Conservation (phyloP, 2,329 filamentous ascomycete species). For the Fusarium secorum region DNA sequence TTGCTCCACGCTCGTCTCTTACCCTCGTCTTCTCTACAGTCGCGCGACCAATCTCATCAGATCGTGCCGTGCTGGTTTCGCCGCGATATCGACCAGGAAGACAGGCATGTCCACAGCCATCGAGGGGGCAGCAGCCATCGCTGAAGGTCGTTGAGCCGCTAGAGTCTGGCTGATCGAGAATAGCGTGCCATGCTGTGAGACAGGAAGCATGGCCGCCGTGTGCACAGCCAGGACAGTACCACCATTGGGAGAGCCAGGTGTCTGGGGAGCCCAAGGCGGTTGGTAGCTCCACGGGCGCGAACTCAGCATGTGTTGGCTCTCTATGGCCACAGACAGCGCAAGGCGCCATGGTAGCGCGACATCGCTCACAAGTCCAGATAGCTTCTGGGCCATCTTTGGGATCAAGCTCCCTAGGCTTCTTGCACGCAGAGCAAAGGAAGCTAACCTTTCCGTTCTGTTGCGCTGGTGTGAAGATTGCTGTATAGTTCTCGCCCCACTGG, state of each 20-base stretch:
- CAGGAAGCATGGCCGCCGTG: slow-evolving; percentile 70
- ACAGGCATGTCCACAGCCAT: slow-evolving; percentile 71
- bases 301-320: slow-evolving; percentile 55
- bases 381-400: slow-evolving; percentile 53
- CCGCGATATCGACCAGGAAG: slow-evolving; percentile 64
- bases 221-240: slow-evolving; percentile 68
- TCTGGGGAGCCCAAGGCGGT: slow-evolving; percentile 38
- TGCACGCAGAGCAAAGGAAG: slow-evolving; percentile 63
- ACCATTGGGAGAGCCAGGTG: slow-evolving; percentile 59
- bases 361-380: slow-evolving; percentile 68
- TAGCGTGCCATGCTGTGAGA: slow-evolving; percentile 65
- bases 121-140: slow-evolving; percentile 69
- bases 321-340: slow-evolving; percentile 68
- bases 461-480: slow-evolving; percentile 60
- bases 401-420: slow-evolving; percentile 63
- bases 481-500: slow-evolving; percentile 63
- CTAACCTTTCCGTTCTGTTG: slow-evolving; percentile 63
- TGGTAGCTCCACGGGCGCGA: slow-evolving; percentile 45
- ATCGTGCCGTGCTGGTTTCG: slow-evolving; percentile 54
- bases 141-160: slow-evolving; percentile 47
- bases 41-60: slow-evolving; percentile 61
- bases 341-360: slow-evolving; percentile 59
- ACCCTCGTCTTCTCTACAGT: slow-evolving; percentile 51
- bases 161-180: slow-evolving; percentile 35
- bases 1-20: slow-evolving; percentile 38